phyloP scores from a whole-genome alignment of 2,329 filamentous ascomycete genomes.

The Ceratocystis lukuohia region DNA sequence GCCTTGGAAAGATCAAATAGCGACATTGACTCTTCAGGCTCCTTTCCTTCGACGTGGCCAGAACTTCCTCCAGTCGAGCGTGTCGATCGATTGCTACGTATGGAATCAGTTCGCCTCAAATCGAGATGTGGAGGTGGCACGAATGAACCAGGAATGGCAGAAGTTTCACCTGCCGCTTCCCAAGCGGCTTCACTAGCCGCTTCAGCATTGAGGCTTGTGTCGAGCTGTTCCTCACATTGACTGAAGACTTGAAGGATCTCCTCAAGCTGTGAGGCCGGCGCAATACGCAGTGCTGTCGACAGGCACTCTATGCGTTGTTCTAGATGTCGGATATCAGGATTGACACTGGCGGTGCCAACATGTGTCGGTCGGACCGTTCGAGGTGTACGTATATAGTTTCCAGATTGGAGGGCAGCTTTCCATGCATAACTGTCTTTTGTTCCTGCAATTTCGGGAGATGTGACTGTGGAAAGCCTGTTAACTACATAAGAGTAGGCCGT shows the following conservation, averaged over 20 bases:
- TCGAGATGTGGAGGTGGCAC: conserved; percentile 23
- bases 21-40: conserved; percentile 49
- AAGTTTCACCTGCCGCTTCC: conserved; percentile 50
- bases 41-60: conserved; percentile 20
- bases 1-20: conserved; percentile 51
- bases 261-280: conserved; percentile 54
- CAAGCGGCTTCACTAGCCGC: conserved; percentile 55
- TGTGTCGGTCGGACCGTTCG: conserved; percentile 44
- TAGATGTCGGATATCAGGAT: conserved; percentile 53
- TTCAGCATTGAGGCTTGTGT: conserved; percentile 51
- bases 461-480: conserved; percentile 43
- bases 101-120: conserved; percentile 12
- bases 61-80: neutral
- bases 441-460: conserved; percentile 28
- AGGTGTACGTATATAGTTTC: conserved; percentile 51
- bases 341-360: conserved; percentile 45
- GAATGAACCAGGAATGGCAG: conserved; percentile 44
- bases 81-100: neutral
- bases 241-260: conserved; percentile 65
- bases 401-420: conserved; percentile 66
- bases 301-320: conserved; percentile 74
- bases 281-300: conserved; percentile 59
- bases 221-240: conserved; percentile 65
- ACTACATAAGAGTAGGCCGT: conserved; percentile 76
- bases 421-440: conserved; percentile 43